A percentile compares a stretch with the other conserved stretches of the same genome.
These are phyloP conservation scores for Scedosporium dehoogii DNA, from an alignment of 2,329 filamentous ascomycete species.

Conservation along the genomic window DNA sequence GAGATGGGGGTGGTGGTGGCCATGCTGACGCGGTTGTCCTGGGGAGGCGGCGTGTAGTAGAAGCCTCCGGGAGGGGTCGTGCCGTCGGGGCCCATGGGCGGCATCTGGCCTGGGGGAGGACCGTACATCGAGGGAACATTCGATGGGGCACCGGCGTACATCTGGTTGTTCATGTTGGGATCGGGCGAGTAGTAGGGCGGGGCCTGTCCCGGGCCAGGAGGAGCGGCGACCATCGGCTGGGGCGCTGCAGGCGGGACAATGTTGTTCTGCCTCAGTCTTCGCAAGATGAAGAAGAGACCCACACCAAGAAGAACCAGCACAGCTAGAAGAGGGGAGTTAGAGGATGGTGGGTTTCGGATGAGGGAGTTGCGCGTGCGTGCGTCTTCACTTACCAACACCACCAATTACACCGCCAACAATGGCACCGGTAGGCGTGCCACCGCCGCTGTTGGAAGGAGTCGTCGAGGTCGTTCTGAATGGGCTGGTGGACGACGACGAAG, in stretches of 20 bases:
- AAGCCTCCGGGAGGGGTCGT: neutral
- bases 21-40: neutral
- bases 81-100: neutral
- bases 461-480: neutral
- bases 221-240: neutral
- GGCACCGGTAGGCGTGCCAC: conserved; percentile 1
- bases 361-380: neutral
- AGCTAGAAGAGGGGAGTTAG: neutral
- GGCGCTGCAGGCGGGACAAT: neutral
- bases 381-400: conserved; percentile 1
- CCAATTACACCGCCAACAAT: conserved; percentile 5
- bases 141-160: neutral
- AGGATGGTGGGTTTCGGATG: neutral
- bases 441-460: neutral
- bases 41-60: neutral
- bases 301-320: neutral
- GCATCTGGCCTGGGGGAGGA: neutral
- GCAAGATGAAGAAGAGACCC: conserved; percentile 2
- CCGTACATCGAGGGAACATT: conserved; percentile 5
- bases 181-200: neutral
- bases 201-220: neutral
- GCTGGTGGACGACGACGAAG: neutral
- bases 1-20: neutral
- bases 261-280: conserved; percentile 1
- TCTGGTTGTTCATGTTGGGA: neutral